Evolutionary conservation across 495 filamentous ascomycete species (phyloP).

Genomic region (Pyrenula aspistea): DNA sequence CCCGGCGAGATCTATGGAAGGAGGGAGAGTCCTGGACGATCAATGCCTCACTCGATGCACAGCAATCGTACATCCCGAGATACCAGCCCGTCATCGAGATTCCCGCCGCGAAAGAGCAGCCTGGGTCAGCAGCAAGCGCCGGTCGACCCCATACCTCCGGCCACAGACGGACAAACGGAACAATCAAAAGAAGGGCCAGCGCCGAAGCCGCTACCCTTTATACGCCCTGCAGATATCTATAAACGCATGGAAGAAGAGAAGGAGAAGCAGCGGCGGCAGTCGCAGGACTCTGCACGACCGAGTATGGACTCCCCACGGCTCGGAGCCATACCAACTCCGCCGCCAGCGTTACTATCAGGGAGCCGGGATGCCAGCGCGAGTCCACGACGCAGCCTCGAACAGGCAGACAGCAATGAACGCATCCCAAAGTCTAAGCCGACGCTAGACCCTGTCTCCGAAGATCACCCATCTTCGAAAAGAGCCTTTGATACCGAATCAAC

Average conservation of each 20-base stretch:
- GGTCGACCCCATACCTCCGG: slow-evolving; percentile 10
- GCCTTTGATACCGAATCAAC: slow-evolving; percentile 25
- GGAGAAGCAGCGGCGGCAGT: slow-evolving; percentile 36
- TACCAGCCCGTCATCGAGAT: slow-evolving; percentile 14
- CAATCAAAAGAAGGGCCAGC: slow-evolving; percentile 8
- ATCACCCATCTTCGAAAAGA: neutral
- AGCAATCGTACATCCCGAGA: slow-evolving; percentile 7
- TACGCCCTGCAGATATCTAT: slow-evolving; percentile 73
- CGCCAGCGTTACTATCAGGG: neutral
- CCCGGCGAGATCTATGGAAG: neutral
- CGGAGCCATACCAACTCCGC: slow-evolving; percentile 9
- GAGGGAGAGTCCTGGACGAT: neutral
- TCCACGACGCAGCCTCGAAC: slow-evolving; percentile 7
- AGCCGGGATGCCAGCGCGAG: neutral
- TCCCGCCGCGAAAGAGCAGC: slow-evolving; percentile 51
- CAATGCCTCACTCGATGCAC: slow-evolving; percentile 1
- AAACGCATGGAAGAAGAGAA: slow-evolving; percentile 56
- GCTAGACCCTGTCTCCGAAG: slow-evolving; percentile 35
- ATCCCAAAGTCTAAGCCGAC: slow-evolving; percentile 19
- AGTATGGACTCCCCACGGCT: neutral
- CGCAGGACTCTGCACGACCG: slow-evolving; percentile 30
- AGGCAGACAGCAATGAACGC: slow-evolving; percentile 18
- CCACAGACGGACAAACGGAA: slow-evolving; percentile 11
- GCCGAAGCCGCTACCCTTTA: slow-evolving; percentile 45
- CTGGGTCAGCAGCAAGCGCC: slow-evolving; percentile 31